Conservation (phyloP, 1,284 basidiomycete species). For the Trichosporon faecale region DNA sequence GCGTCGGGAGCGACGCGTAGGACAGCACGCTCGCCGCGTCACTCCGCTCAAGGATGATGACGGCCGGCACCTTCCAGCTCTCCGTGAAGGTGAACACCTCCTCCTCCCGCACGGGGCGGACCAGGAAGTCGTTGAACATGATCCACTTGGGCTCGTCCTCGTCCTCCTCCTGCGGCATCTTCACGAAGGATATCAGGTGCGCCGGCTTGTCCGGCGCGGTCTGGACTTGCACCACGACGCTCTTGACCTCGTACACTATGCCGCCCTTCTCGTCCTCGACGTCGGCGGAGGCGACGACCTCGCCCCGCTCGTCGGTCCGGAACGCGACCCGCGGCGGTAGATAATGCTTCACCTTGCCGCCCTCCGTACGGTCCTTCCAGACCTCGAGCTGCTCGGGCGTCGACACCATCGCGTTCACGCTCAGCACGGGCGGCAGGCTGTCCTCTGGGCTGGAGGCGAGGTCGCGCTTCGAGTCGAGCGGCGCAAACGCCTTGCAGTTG, state of each 20-base stretch:
- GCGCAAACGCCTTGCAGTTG: constrained; percentile 72
- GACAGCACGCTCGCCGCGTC: constrained; percentile 64
- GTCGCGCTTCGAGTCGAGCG: constrained; percentile 68
- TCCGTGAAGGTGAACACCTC: constrained; percentile 84
- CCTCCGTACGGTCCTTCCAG: constrained; percentile 65
- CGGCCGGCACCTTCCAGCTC: constrained; percentile 92
- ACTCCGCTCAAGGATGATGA: constrained; percentile 79
- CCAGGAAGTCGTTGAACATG: constrained; percentile 96
- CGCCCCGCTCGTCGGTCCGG: constrained; percentile 27
- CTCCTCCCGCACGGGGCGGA: constrained; percentile 73
- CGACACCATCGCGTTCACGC: constrained; percentile 78
- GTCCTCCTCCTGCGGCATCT: constrained; percentile 63
- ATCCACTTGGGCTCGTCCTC: constrained; percentile 68
- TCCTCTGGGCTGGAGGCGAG: constrained; percentile 59
- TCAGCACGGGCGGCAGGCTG: constrained; percentile 74
- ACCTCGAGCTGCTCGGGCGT: constrained; percentile 69
- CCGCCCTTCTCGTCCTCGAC: constrained; percentile 54
- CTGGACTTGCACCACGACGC: constrained; percentile 76
- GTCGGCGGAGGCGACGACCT: constrained; percentile 56
- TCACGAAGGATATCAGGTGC: constrained; percentile 86
- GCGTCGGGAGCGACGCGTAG: constrained; percentile 63
- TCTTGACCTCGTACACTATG: constrained; percentile 63
- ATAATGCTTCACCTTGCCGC: constrained; percentile 32
- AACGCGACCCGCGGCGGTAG: constrained; percentile 51
- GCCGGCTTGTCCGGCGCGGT: constrained; percentile 66